A percentile compares a stretch with the other conserved stretches of the same genome.
phyloP scores from a whole-genome alignment of 2,329 filamentous ascomycete species.

The Alternaria brassicicola region DNA sequence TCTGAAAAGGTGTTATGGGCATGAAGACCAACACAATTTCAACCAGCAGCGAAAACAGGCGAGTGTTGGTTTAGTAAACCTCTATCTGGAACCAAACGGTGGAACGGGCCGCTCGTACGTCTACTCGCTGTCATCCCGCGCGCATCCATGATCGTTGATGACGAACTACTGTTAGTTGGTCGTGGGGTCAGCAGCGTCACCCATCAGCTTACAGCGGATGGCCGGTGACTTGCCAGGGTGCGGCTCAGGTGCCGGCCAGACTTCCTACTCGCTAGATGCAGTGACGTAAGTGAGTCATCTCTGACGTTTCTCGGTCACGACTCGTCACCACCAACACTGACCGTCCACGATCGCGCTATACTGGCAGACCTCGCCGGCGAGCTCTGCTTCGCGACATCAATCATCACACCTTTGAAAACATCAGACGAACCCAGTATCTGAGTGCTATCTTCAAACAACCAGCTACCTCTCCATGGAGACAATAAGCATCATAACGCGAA shows the following conservation, averaged over 20 bases:
- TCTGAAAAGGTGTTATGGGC: conserved; percentile 13
- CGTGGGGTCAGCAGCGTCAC: neutral
- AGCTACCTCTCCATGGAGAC: neutral
- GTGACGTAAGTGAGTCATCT: neutral
- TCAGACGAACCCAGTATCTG: neutral
- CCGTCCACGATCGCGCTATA: neutral
- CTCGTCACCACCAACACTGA: neutral
- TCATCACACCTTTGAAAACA: neutral
- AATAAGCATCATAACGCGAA: neutral
- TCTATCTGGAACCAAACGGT: neutral
- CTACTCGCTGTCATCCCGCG: too few species aligned
- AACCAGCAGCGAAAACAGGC: neutral
- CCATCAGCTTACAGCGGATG: conserved; percentile 1
- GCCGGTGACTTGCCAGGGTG: neutral
- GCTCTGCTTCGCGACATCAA: neutral
- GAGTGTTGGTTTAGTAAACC: neutral
- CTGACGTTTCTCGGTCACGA: neutral
- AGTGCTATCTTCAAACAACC: neutral
- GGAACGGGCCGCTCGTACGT: neutral
- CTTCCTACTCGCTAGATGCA: neutral
- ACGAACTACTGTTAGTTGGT: neutral
- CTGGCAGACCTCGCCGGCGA: neutral
- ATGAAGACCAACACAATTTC: neutral
- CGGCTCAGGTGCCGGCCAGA: neutral
- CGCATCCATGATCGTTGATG: neutral